A percentile compares a stretch with the other conserved stretches of the same genome.
Conservation (phyloP, 2,329 filamentous ascomycete genomes). For the Claviceps purpurea region DNA sequence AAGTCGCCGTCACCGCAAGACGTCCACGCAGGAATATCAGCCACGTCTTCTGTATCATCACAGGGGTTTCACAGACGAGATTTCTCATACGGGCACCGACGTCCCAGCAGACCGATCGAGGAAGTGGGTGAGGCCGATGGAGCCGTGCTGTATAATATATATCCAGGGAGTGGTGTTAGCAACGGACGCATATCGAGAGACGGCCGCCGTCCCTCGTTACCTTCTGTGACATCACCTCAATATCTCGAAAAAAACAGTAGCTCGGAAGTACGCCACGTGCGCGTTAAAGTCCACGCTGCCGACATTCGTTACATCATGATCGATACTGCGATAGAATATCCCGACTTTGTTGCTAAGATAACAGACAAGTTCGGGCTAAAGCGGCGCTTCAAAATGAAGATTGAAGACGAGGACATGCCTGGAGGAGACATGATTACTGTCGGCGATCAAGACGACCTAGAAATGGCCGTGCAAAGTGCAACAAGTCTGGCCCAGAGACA, state of each 20-base stretch:
- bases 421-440: constrained; percentile 91
- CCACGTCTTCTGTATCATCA: constrained; percentile 33
- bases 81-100: constrained; percentile 14
- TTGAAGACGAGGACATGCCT: constrained; percentile 63
- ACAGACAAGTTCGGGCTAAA: constrained; percentile 74
- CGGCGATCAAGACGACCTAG: constrained; percentile 90
- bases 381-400: constrained; percentile 75
- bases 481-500: constrained; percentile 59
- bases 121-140: constrained; percentile 51
- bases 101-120: constrained; percentile 17
- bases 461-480: constrained; percentile 65
- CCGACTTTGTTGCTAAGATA: constrained; percentile 65
- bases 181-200: constrained; percentile 25
- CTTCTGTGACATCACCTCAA: constrained; percentile 31
- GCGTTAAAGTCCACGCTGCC: constrained; percentile 82
- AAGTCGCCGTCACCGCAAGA: constrained; percentile 36
- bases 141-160: constrained; percentile 59
- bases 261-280: constrained; percentile 63
- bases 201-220: constrained; percentile 14
- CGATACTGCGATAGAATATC: constrained; percentile 55
- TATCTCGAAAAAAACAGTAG: constrained; percentile 76
- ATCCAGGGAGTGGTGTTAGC: constrained; percentile 29
- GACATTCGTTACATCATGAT: constrained; percentile 93
- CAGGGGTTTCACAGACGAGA: constrained; percentile 31
- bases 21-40: constrained; percentile 21